Evolutionary conservation across 2,329 filamentous ascomycete species (phyloP).

Genomic region (Mycosphaerella sp.): DNA sequence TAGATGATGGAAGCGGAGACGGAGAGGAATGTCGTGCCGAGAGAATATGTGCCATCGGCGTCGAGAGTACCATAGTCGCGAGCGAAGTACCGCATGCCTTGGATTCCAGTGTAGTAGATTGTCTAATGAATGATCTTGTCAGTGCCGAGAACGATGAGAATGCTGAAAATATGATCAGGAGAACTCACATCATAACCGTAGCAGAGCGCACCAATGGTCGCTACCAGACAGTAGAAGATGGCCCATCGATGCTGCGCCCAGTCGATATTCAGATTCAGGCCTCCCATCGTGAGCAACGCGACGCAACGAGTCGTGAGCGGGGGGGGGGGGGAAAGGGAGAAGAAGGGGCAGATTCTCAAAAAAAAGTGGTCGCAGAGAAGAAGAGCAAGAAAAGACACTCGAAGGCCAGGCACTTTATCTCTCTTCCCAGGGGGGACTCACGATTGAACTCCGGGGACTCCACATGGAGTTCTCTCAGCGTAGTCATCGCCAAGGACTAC

Average conservation of each 20-base stretch:
- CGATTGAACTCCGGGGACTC: constrained; percentile 2
- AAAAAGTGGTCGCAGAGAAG: no score
- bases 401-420: no score
- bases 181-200: constrained; percentile 20
- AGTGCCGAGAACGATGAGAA: no score
- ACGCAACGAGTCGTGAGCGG: no score
- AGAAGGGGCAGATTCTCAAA: no score
- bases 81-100: constrained; percentile 20
- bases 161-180: no score
- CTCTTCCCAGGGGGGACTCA: no score
- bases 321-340: no score
- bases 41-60: constrained; percentile 16
- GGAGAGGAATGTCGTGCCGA: constrained; percentile 21
- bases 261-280: constrained; percentile 21
- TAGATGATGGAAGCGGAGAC: constrained; percentile 23
- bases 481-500: neutral
- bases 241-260: constrained; percentile 21
- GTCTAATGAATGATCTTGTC: constrained; percentile 9
- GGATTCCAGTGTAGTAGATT: constrained; percentile 23
- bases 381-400: no score
- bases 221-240: constrained; percentile 21
- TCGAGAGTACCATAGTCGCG: constrained; percentile 17
- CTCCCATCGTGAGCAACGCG: constrained; percentile 12
- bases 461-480: constrained; percentile 1
- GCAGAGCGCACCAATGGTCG: constrained; percentile 21